Base-by-base conservation (phyloP, 345 rosid genomes). In the Ceriops decandra region DNA sequence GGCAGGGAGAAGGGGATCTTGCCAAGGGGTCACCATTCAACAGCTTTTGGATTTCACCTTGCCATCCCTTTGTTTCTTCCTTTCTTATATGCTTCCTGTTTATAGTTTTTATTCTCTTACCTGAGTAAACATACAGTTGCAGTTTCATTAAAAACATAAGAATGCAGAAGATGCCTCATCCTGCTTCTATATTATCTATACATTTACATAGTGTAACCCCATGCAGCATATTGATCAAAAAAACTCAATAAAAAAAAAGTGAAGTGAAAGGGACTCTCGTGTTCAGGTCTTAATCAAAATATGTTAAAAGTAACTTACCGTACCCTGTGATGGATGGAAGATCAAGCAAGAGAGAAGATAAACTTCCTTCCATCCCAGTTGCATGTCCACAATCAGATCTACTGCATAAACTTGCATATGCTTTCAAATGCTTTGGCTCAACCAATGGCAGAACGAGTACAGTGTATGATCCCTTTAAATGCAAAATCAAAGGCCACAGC, bases 301-400 rank as follows among this genome's bases (percentile, higher is more conserved):
- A 72, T 26, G 57, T 58, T 36, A 61, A 57, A 74, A 67, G 83
- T 16, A 80, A 82, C 90, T 80, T 83, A 84, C 88, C 86, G 77
- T 84, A 93, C 93, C 97, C 97, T 83, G 98, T 88, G 86, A 93
- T 85, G 76, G 96, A 91, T 28, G 95, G 95, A 75, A 87, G 86
- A 82, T 87, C 91, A 70, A 93, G 96, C 71, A 93, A 80, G 77
- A 93, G 86, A 46, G 93, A 84, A 66, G 98, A 91, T 7, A 88
- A 78, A 77, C 84, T 82, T 57, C 75, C 80, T 75, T 89, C 93
- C 69, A 69, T 84, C 57, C 84, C 86, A 52, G 89, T 85, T 62
- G 90, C 86, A 81, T 85, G 80, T 70, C 97, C 98, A 63, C 97
- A 93, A 71, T 87, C 95, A 66, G 91, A 82, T 74, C 85, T 85